These are phyloP conservation scores for Fusarium succisae DNA, from an alignment of 2,329 filamentous ascomycete species.

Conservation along the genomic window DNA sequence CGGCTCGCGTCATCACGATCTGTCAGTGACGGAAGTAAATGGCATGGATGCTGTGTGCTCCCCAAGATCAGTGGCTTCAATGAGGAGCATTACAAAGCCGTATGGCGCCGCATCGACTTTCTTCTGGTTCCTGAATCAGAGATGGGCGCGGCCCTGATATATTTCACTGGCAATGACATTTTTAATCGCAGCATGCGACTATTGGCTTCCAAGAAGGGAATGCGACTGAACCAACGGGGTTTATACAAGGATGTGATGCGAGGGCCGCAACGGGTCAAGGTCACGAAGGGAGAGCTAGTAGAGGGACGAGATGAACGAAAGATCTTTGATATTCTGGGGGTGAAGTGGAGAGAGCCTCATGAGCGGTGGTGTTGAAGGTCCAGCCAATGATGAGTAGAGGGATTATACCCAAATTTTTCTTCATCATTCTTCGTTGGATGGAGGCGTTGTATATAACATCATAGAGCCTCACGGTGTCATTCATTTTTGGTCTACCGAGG, in stretches of 20 bases:
- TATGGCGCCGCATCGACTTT: slow-evolving; percentile 87
- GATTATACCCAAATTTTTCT: not conserved
- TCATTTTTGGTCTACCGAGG: slow-evolving; percentile 28
- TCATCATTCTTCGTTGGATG: not conserved
- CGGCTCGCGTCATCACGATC: slow-evolving; percentile 67
- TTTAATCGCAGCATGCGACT: slow-evolving; percentile 90
- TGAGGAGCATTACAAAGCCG: slow-evolving; percentile 48
- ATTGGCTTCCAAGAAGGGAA: slow-evolving; percentile 80
- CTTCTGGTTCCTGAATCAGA: slow-evolving; percentile 82
- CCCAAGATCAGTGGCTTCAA: slow-evolving; percentile 55
- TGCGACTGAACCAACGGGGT: slow-evolving; percentile 86
- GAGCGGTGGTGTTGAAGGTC: slow-evolving; percentile 74
- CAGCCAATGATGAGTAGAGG: not conserved
- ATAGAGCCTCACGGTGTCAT: slow-evolving; percentile 18
- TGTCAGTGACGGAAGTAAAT: slow-evolving; percentile 74
- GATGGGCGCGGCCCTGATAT: slow-evolving; percentile 86
- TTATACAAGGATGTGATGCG: slow-evolving; percentile 77
- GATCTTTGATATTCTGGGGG: slow-evolving; percentile 84
- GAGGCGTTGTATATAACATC: not conserved
- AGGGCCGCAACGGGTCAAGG: slow-evolving; percentile 64
- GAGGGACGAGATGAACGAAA: slow-evolving; percentile 79
- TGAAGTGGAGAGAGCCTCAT: slow-evolving; percentile 83
- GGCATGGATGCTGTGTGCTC: slow-evolving; percentile 85
- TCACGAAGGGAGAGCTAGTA: slow-evolving; percentile 74
- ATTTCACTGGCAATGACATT: slow-evolving; percentile 95